Conservation (phyloP, 2,329 filamentous ascomycete genomes). For the Hypoxylon sp. region DNA sequence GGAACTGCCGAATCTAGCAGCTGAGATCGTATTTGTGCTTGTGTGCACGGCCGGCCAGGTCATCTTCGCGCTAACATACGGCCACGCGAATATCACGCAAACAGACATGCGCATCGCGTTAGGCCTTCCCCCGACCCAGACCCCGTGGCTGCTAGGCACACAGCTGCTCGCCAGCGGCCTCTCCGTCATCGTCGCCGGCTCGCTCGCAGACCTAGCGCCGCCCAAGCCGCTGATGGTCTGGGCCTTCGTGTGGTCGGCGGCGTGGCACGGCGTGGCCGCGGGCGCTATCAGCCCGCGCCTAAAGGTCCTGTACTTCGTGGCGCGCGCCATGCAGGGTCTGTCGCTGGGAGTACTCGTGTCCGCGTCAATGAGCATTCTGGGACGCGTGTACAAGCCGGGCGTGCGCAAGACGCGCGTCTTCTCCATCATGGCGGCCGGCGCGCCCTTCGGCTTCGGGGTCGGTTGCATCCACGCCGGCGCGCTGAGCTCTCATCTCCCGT, state of each 20-base stretch:
- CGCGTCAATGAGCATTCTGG: slow-evolving; percentile 53
- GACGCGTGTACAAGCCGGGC: slow-evolving; percentile 54
- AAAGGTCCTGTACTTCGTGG: slow-evolving; percentile 52
- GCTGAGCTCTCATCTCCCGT: slow-evolving; percentile 53
- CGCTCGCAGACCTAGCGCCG: slow-evolving; percentile 54
- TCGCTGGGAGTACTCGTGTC: slow-evolving; percentile 52
- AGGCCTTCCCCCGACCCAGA: slow-evolving; percentile 53
- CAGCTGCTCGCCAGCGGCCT: slow-evolving; percentile 57
- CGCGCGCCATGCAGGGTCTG: slow-evolving; percentile 54
- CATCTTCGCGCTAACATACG: slow-evolving; percentile 57
- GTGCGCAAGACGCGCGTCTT: slow-evolving; percentile 54
- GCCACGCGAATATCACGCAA: slow-evolving; percentile 56
- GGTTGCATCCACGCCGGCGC: slow-evolving; percentile 57
- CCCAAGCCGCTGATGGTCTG: slow-evolving; percentile 57
- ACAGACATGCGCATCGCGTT: slow-evolving; percentile 53
- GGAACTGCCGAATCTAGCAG: slow-evolving; percentile 54
- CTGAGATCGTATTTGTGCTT: slow-evolving; percentile 55
- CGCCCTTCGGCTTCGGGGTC: slow-evolving; percentile 53
- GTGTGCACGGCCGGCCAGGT: slow-evolving; percentile 58
- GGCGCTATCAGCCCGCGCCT: slow-evolving; percentile 53
- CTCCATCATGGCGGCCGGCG: slow-evolving; percentile 51
- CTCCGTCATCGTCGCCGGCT: slow-evolving; percentile 55
- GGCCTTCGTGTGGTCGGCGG: slow-evolving; percentile 56
- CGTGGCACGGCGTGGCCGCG: slow-evolving; percentile 54
- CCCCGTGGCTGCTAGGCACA: slow-evolving; percentile 58